These are phyloP conservation scores for Trichoderma sp. DNA, from an alignment of 2,329 filamentous ascomycete genomes.

Conservation along the genomic window DNA sequence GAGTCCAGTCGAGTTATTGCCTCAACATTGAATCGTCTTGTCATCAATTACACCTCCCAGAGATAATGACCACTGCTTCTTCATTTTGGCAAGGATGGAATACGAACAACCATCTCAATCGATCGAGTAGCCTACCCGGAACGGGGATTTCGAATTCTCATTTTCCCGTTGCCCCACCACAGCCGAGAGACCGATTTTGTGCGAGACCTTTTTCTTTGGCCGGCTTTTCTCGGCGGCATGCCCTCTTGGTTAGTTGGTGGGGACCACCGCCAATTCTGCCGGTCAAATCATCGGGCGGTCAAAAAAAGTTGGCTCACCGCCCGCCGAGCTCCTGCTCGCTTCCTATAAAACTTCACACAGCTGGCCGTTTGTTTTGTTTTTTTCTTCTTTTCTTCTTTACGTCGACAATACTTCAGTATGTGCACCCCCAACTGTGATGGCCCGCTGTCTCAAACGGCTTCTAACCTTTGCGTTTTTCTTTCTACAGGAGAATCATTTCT, in stretches of 20 bases:
- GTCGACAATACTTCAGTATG: conserved; percentile 62
- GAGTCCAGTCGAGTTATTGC: neutral
- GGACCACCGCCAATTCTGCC: neutral
- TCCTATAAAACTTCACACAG: conserved; percentile 32
- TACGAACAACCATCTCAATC: neutral
- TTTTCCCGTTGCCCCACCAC: neutral
- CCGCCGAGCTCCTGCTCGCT: neutral
- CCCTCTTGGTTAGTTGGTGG: neutral
- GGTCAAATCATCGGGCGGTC: conserved; percentile 18
- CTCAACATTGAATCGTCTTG: neutral
- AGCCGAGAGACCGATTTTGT: neutral
- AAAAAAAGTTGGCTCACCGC: conserved; percentile 9
- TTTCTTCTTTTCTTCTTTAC: conserved; percentile 54
- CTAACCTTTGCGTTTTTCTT: conserved; percentile 21
- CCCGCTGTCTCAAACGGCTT: conserved; percentile 14
- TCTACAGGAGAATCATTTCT: conserved; percentile 84
- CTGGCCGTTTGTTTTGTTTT: conserved; percentile 32
- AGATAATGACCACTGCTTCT: neutral
- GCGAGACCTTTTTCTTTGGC: neutral
- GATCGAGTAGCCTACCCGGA: neutral
- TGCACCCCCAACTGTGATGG: conserved; percentile 33
- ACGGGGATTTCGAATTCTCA: neutral
- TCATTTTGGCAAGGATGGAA: neutral
- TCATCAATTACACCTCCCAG: neutral
- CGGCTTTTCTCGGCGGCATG: neutral